Evolutionary conservation across 139 green algal genomes (phyloP).

Genomic region (Chlorella sp.): DNA sequence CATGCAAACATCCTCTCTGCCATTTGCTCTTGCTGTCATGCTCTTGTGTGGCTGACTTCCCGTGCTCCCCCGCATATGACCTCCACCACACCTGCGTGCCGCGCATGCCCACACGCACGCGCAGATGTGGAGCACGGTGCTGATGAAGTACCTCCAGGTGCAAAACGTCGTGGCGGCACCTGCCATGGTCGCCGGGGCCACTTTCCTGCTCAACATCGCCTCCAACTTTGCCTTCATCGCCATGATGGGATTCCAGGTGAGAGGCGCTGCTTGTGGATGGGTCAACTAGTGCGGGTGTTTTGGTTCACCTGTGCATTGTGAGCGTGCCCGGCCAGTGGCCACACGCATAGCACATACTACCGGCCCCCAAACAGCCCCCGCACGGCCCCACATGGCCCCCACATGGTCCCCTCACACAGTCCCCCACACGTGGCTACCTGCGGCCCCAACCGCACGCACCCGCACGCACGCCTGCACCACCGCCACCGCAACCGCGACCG

Average conservation of each 20-base stretch:
- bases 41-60: not conserved
- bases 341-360: no score
- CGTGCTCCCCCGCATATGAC: not conserved
- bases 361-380: no score
- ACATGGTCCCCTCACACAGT: no score
- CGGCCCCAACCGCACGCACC: no score
- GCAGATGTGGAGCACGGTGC: slow-evolving; percentile 15
- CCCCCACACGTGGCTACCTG: no score
- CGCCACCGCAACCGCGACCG: no score
- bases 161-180: slow-evolving; percentile 21
- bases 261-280: no score
- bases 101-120: not conserved
- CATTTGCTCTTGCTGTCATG: not conserved
- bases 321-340: no score
- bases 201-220: slow-evolving; percentile 26
- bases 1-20: not conserved
- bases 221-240: slow-evolving; percentile 18
- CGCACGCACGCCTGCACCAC: no score
- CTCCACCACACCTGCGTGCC: not conserved
- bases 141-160: slow-evolving; percentile 20
- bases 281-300: no score
- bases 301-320: no score
- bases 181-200: slow-evolving; percentile 12
- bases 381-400: no score
- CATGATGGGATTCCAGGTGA: slow-evolving; percentile 4